Conservation (phyloP, 495 filamentous ascomycete species). For the Cetradonia linearis region DNA sequence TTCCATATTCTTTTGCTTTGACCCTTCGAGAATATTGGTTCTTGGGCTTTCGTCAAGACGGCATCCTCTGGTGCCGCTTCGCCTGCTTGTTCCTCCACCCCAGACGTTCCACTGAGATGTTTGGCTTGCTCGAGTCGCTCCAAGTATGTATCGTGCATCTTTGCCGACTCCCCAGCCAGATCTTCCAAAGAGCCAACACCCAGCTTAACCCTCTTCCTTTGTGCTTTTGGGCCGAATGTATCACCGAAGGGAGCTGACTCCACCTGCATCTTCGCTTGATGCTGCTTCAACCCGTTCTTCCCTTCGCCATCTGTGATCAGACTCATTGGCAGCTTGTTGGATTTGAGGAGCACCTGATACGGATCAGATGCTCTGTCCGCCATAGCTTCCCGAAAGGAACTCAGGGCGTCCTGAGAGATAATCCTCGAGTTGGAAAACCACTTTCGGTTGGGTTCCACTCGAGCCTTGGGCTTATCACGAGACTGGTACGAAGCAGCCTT, state of each 20-base stretch:
- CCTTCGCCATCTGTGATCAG: constrained; percentile 57
- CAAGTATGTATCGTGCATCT: constrained; percentile 67
- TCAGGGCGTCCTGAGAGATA: constrained; percentile 58
- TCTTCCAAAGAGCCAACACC: constrained; percentile 70
- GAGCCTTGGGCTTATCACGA: constrained; percentile 64
- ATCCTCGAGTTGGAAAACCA: constrained; percentile 70
- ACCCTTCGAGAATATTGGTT: constrained; percentile 88
- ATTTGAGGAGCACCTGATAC: constrained; percentile 83
- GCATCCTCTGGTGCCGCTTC: constrained; percentile 43
- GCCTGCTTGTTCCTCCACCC: constrained; percentile 38
- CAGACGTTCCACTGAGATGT: constrained; percentile 57
- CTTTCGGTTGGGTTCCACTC: constrained; percentile 88
- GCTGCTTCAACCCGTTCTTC: constrained; percentile 77
- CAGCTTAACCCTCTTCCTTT: constrained; percentile 84
- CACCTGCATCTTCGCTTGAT: constrained; percentile 87
- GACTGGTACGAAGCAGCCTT: constrained; percentile 79
- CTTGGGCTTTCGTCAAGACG: constrained; percentile 57
- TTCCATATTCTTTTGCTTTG: constrained; percentile 96
- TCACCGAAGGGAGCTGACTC: constrained; percentile 77
- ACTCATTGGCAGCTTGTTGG: constrained; percentile 86
- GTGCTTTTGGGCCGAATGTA: constrained; percentile 86
- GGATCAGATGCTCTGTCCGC: constrained; percentile 83
- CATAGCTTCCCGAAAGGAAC: constrained; percentile 83
- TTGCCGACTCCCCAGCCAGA: constrained; percentile 64
- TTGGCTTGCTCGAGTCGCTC: constrained; percentile 65